Conservation (phyloP, 495 filamentous ascomycete genomes). For the Penicillium ochrochloron region DNA sequence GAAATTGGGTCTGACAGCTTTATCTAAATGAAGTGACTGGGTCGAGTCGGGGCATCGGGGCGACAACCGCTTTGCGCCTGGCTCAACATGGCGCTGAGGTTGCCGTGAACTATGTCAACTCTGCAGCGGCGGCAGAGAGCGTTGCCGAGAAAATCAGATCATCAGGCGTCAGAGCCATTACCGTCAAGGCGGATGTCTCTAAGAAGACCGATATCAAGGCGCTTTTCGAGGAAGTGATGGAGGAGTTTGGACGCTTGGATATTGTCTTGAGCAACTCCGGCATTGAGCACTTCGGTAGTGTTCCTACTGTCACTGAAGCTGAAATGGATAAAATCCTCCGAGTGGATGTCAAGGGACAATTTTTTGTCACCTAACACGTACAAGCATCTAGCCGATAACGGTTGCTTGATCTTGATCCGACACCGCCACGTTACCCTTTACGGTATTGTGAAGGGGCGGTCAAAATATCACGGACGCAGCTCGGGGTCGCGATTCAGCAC, state of each 20-base stretch:
- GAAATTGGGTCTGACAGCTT: too few relatives aligned
- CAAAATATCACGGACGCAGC: too few relatives aligned
- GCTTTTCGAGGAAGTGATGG: background rate
- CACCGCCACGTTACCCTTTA: too few relatives aligned
- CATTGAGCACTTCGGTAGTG: background rate
- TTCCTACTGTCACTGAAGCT: background rate
- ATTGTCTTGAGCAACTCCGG: conserved; percentile 1
- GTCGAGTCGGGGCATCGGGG: background rate
- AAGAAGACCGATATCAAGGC: background rate
- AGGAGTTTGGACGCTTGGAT: background rate
- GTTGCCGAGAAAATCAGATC: background rate
- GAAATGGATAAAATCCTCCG: background rate
- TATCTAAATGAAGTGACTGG: too few relatives aligned
- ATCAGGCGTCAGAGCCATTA: background rate
- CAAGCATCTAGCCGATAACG: background rate
- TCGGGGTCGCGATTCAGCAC: too few relatives aligned
- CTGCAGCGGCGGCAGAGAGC: background rate
- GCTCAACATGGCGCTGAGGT: background rate
- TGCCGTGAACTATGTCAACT: background rate
- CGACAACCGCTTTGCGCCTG: background rate
- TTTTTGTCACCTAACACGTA: background rate
- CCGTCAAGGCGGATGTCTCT: background rate
- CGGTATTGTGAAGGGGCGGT: too few relatives aligned
- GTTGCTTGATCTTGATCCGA: background rate
- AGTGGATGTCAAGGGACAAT: background rate